Conservation (phyloP, 148 eudicot species). For the Polygonum aviculare region DNA sequence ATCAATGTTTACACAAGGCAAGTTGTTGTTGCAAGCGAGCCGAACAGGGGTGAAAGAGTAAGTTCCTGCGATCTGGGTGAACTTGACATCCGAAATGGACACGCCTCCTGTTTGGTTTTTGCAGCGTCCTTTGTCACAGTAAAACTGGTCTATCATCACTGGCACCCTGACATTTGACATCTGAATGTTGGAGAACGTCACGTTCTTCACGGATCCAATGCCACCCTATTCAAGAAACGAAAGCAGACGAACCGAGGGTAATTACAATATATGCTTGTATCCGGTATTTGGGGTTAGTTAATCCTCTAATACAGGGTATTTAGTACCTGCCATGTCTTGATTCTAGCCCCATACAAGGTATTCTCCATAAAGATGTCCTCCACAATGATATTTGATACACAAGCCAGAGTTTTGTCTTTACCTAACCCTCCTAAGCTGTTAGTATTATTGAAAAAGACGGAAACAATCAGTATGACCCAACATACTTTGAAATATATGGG, state of each 20-base stretch:
- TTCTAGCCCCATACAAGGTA: slow-evolving; percentile 63
- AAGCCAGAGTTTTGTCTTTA: slow-evolving; percentile 55
- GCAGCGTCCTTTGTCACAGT: slow-evolving; percentile 58
- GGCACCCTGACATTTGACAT: slow-evolving; percentile 63
- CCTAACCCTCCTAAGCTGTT: slow-evolving; percentile 82
- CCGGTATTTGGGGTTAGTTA: too few relatives aligned
- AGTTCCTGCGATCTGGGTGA: slow-evolving; percentile 47
- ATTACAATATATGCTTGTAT: not conserved
- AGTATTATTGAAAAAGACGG: not conserved
- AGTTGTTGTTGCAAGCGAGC: slow-evolving; percentile 57
- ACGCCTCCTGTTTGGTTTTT: slow-evolving; percentile 62
- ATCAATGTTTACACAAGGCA: slow-evolving; percentile 56
- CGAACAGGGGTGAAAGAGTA: slow-evolving; percentile 49
- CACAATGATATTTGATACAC: slow-evolving; percentile 59
- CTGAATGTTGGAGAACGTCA: slow-evolving; percentile 55
- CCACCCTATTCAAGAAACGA: slow-evolving; percentile 42
- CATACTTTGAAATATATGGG: not conserved
- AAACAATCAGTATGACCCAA: not conserved
- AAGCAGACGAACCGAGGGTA: not conserved
- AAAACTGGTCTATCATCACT: slow-evolving; percentile 59
- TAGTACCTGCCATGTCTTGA: slow-evolving; percentile 88
- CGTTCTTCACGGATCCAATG: slow-evolving; percentile 55
- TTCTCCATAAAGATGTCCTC: slow-evolving; percentile 46
- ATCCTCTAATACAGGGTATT: too few relatives aligned
- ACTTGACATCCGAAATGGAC: slow-evolving; percentile 45